phyloP scores from a whole-genome alignment of 148 eudicot species.

The Simmondsia chinensis region DNA sequence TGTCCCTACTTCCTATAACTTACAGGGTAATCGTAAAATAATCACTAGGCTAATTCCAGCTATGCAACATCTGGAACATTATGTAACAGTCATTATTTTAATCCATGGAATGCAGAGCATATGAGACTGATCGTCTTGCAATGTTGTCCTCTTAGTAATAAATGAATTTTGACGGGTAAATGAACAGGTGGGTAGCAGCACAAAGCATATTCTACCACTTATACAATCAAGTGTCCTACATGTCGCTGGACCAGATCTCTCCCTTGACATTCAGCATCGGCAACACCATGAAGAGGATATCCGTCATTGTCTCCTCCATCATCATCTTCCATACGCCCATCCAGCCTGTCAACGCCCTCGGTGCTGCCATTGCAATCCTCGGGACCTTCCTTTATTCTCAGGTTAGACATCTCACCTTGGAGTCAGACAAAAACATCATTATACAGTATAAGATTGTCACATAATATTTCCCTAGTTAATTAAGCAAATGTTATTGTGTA shows the following conservation, averaged over 20 bases:
- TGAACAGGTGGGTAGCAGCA: constrained; percentile 64
- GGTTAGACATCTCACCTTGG: constrained; percentile 17
- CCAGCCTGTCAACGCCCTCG: constrained; percentile 52
- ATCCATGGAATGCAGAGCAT: not conserved
- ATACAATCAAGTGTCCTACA: constrained; percentile 67
- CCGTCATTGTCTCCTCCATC: constrained; percentile 58
- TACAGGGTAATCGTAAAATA: no score
- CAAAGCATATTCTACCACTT: constrained; percentile 70
- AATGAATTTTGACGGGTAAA: constrained; percentile 6
- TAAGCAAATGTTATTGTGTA: no score
- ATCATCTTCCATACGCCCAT: constrained; percentile 61
- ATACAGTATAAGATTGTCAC: not conserved
- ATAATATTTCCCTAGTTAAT: no score
- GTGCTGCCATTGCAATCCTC: constrained; percentile 58
- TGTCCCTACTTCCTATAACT: not conserved
- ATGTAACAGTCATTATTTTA: no score
- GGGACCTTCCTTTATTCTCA: constrained; percentile 70
- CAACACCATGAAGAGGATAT: constrained; percentile 65
- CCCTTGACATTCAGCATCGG: constrained; percentile 70
- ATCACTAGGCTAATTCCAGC: no score
- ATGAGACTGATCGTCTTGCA: not conserved
- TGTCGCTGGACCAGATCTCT: constrained; percentile 65
- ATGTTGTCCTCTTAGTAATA: no score
- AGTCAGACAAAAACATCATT: no score
- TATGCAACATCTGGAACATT: no score